phyloP scores from a whole-genome alignment of 495 filamentous ascomycete genomes.

The Sphaerosporella brunnea region DNA sequence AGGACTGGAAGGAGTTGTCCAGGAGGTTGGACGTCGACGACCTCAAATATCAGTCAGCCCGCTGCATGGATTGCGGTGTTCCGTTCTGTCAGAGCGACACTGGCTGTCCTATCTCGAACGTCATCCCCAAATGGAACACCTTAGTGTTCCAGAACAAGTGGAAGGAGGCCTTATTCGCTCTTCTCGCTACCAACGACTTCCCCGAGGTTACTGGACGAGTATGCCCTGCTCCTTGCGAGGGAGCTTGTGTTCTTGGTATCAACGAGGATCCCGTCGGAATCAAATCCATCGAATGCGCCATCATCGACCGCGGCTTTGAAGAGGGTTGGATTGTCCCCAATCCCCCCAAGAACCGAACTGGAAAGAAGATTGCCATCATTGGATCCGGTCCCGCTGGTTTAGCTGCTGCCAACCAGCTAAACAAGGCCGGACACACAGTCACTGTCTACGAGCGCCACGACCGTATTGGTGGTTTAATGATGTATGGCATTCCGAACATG shows the following conservation, averaged over 20 bases:
- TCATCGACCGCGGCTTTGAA: slow-evolving; percentile 97
- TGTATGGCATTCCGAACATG: slow-evolving; percentile 99
- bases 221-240: slow-evolving; percentile 94
- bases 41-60: slow-evolving; percentile 94
- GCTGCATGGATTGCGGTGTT: slow-evolving; percentile 99
- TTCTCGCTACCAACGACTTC: slow-evolving; percentile 99
- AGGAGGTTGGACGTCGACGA: slow-evolving; percentile 84
- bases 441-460: slow-evolving; percentile 95
- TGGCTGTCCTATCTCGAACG: slow-evolving; percentile 96
- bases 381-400: slow-evolving; percentile 90
- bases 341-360: slow-evolving; percentile 62
- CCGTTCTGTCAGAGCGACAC: slow-evolving; percentile 98
- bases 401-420: slow-evolving; percentile 84
- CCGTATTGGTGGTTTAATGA: slow-evolving; percentile 81
- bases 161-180: slow-evolving; percentile 83
- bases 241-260: slow-evolving; percentile 93
- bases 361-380: slow-evolving; percentile 82
- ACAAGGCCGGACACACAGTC: slow-evolving; percentile 77
- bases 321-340: slow-evolving; percentile 97
- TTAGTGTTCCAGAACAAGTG: slow-evolving; percentile 85
- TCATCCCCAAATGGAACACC: slow-evolving; percentile 99
- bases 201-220: slow-evolving; percentile 98
- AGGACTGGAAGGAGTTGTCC: slow-evolving; percentile 91
- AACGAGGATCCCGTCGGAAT: slow-evolving; percentile 97
- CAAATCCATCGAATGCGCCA: slow-evolving; percentile 98